Conservation (phyloP, 1,284 basidiomycete genomes). For the Sparassis latifolia region DNA sequence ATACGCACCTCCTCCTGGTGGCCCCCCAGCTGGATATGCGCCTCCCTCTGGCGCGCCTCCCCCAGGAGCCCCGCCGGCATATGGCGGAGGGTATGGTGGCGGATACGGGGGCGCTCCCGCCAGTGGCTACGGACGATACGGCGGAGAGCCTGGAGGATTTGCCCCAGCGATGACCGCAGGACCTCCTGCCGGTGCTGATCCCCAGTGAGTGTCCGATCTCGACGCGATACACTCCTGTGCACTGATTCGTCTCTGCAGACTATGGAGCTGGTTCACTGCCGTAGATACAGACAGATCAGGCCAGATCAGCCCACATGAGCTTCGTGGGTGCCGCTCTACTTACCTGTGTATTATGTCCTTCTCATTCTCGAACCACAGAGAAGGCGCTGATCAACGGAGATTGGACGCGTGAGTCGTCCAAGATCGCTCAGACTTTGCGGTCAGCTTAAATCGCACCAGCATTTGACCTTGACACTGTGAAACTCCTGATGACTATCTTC, state of each 20-base stretch:
- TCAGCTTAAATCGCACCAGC: constrained; percentile 31
- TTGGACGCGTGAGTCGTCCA: constrained; percentile 56
- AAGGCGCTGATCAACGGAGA: constrained; percentile 74
- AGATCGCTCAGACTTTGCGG: background rate
- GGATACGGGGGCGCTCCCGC: constrained; percentile 21
- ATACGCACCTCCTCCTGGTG: too few relatives aligned
- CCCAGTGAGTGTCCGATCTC: constrained; percentile 43
- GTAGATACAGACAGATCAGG: constrained; percentile 70
- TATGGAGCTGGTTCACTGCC: constrained; percentile 68
- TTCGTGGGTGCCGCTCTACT: constrained; percentile 41
- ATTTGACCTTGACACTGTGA: constrained; percentile 80
- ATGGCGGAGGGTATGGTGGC: constrained; percentile 14
- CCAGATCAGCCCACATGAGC: constrained; percentile 56
- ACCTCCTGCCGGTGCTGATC: constrained; percentile 63
- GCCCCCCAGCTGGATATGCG: background rate
- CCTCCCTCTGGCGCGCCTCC: background rate
- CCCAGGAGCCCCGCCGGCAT: background rate
- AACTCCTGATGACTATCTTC: constrained; percentile 77
- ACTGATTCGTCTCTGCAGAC: constrained; percentile 28
- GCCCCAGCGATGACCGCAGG: constrained; percentile 29
- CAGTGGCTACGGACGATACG: constrained; percentile 22
- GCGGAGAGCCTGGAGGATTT: constrained; percentile 34
- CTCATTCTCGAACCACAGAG: constrained; percentile 29
- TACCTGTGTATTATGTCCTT: background rate
- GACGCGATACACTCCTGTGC: background rate